These are phyloP conservation scores for Schizothecium vesticola DNA, from an alignment of 495 filamentous ascomycete species.

Conservation along the genomic window DNA sequence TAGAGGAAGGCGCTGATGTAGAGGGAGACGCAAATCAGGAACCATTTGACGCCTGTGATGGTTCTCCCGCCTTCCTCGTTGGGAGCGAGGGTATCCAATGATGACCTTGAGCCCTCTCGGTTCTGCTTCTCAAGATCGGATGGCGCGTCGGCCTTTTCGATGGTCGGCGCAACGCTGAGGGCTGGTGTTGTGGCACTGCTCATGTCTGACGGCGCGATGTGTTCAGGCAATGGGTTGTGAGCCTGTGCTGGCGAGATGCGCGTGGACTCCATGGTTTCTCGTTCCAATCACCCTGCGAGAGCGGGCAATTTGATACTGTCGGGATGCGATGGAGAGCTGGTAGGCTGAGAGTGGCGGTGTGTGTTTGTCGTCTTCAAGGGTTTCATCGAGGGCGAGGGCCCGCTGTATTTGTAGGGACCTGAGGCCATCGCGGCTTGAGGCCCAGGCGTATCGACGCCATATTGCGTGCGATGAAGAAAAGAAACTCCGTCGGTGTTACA, in stretches of 20 bases:
- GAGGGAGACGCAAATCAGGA: constrained; percentile 43
- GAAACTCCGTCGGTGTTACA: background rate
- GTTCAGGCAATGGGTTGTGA: background rate
- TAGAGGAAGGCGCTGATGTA: constrained; percentile 48
- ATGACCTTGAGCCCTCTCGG: background rate
- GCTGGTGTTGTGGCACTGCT: constrained; percentile 15
- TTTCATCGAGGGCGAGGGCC: background rate
- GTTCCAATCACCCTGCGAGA: background rate
- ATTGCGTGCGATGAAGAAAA: background rate
- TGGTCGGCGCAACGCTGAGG: constrained; percentile 9
- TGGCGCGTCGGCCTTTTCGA: constrained; percentile 8
- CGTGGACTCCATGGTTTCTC: background rate
- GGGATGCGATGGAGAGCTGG: background rate
- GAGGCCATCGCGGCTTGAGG: background rate
- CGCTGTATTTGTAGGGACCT: background rate
- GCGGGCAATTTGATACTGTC: background rate
- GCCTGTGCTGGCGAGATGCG: background rate
- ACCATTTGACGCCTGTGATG: constrained; percentile 30
- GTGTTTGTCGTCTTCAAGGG: background rate
- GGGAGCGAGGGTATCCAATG: background rate
- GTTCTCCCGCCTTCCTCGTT: background rate
- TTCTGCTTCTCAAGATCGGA: constrained; percentile 9
- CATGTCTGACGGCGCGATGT: constrained; percentile 4
- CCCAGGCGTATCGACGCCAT: background rate
- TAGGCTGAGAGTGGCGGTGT: background rate